Conservation (phyloP, 2,329 filamentous ascomycete genomes). For the Cladophialophora bantiana region DNA sequence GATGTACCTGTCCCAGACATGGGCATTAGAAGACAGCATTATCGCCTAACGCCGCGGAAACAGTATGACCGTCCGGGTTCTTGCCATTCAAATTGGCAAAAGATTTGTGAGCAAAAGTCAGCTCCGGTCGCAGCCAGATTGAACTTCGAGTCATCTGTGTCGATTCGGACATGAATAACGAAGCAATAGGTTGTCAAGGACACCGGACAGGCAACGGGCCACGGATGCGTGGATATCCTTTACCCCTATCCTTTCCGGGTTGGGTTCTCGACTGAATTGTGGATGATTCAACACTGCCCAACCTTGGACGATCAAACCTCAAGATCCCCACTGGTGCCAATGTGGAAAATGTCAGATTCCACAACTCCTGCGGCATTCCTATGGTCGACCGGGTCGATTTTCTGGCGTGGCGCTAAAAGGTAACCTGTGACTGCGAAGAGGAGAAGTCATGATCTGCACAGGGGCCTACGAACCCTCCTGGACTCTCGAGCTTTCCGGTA, state of each 20-base stretch:
- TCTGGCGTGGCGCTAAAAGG: constrained; percentile 44
- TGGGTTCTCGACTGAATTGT: background rate
- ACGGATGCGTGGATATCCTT: background rate
- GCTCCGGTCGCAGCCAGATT: background rate
- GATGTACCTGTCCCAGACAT: background rate
- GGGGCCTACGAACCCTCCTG: constrained; percentile 71
- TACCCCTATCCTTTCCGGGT: background rate
- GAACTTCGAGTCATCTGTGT: background rate
- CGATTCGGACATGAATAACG: background rate
- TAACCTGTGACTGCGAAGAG: constrained; percentile 47
- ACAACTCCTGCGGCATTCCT: constrained; percentile 43
- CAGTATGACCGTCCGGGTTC: background rate
- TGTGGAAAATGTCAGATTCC: constrained; percentile 55
- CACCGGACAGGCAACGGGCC: background rate
- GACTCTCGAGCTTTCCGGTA: constrained; percentile 69
- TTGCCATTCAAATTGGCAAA: background rate
- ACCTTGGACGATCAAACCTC: constrained; percentile 52
- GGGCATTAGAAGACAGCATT: background rate
- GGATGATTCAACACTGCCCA: constrained; percentile 32
- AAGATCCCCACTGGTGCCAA: constrained; percentile 55
- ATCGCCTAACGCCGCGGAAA: background rate
- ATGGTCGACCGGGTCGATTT: constrained; percentile 54
- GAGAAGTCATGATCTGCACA: constrained; percentile 55
- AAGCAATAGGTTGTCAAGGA: background rate
- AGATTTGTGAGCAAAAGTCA: background rate